Evolutionary conservation across 2,329 filamentous ascomycete genomes (phyloP).

Genomic region (Xylaria sp.): DNA sequence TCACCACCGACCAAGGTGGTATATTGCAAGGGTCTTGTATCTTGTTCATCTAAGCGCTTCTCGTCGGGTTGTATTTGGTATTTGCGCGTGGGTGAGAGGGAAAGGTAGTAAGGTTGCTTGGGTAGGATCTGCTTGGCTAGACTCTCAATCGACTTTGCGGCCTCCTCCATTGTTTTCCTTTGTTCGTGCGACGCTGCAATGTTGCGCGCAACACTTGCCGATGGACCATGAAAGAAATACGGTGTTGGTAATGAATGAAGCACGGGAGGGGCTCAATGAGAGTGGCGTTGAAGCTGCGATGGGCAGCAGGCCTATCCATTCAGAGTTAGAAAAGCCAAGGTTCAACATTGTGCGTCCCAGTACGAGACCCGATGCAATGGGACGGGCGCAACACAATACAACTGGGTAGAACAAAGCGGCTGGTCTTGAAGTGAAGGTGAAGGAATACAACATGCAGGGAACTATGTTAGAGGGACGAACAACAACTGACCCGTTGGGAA

Average conservation of each 20-base stretch:
- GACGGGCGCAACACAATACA: constrained; percentile 17
- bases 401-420: constrained; percentile 5
- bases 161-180: constrained; percentile 64
- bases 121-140: constrained; percentile 65
- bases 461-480: background rate
- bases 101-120: constrained; percentile 63
- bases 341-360: constrained; percentile 28
- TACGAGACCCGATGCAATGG: constrained; percentile 28
- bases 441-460: background rate
- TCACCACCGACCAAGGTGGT: constrained; percentile 65
- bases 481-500: constrained; percentile 28
- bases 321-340: constrained; percentile 26
- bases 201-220: constrained; percentile 48
- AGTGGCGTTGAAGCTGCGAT: constrained; percentile 23
- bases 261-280: constrained; percentile 6
- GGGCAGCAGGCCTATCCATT: constrained; percentile 26
- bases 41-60: constrained; percentile 60
- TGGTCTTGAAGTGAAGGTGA: background rate
- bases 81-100: constrained; percentile 60
- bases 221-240: constrained; percentile 47
- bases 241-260: constrained; percentile 20
- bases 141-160: constrained; percentile 66
- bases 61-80: constrained; percentile 57
- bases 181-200: constrained; percentile 49
- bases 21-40: constrained; percentile 64